phyloP scores from a whole-genome alignment of 2,329 filamentous ascomycete species.

The Aspergillus ustus region DNA sequence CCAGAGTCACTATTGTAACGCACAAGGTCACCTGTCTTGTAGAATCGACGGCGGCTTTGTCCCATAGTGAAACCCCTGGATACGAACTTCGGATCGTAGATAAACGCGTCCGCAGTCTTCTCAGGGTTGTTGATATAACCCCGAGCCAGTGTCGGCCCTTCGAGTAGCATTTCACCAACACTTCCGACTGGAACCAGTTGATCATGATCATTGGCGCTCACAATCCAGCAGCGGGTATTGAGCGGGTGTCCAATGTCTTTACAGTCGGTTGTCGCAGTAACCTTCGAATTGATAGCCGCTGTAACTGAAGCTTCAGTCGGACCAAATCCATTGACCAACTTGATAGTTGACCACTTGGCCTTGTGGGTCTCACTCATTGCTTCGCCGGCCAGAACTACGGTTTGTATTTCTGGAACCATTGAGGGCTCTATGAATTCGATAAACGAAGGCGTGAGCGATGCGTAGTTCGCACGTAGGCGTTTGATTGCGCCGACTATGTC shows the following conservation, averaged over 20 bases:
- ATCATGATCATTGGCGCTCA: slow-evolving; percentile 45
- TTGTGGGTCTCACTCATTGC: slow-evolving; percentile 53
- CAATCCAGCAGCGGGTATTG: slow-evolving; percentile 44
- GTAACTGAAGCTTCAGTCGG: slow-evolving; percentile 48
- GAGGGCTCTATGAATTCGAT: slow-evolving; percentile 52
- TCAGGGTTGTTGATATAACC: slow-evolving; percentile 64
- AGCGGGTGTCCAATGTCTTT: slow-evolving; percentile 42
- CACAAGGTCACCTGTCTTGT: slow-evolving; percentile 48
- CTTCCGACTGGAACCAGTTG: slow-evolving; percentile 47
- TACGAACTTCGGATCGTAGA: slow-evolving; percentile 60
- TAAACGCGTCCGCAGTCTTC: slow-evolving; percentile 64
- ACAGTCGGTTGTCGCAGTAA: slow-evolving; percentile 37
- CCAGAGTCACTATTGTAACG: slow-evolving; percentile 42
- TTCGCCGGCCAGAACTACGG: slow-evolving; percentile 54
- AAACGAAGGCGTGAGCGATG: slow-evolving; percentile 64
- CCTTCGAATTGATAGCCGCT: slow-evolving; percentile 39
- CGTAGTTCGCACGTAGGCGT: slow-evolving; percentile 57
- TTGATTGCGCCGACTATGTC: slow-evolving; percentile 57
- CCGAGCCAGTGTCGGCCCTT: slow-evolving; percentile 61
- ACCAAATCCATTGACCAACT: slow-evolving; percentile 49
- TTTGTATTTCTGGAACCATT: slow-evolving; percentile 49
- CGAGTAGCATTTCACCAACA: slow-evolving; percentile 44
- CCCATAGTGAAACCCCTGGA: slow-evolving; percentile 37
- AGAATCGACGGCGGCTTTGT: slow-evolving; percentile 35
- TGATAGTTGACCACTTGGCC: slow-evolving; percentile 40